Conservation (phyloP, 1,139 yeast genomes). For the Waltiozyma solani region DNA sequence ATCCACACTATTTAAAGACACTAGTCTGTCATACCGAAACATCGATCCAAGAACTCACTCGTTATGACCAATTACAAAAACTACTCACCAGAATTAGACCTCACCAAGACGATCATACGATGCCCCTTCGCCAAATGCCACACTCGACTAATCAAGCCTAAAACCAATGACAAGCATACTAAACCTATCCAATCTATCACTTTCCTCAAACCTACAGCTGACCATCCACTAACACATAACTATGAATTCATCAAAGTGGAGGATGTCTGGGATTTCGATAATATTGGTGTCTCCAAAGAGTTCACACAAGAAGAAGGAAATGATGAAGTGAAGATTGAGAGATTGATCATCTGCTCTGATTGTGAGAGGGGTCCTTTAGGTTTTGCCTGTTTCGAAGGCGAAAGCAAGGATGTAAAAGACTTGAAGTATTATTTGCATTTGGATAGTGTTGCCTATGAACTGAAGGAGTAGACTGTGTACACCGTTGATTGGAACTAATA, state of each 20-base stretch:
- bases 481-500: not conserved
- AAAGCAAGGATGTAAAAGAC: constrained; percentile 26
- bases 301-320: constrained; percentile 14
- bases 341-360: constrained; percentile 49
- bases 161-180: not conserved
- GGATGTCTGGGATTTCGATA: constrained; percentile 72
- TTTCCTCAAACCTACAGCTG: constrained; percentile 7
- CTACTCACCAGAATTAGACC: constrained; percentile 2
- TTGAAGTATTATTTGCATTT: constrained; percentile 35
- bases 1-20: too few species aligned
- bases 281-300: constrained; percentile 56
- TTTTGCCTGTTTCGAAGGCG: constrained; percentile 38
- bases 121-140: constrained; percentile 18
- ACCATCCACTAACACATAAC: not conserved
- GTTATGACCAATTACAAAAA: not conserved
- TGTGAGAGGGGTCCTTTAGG: constrained; percentile 74
- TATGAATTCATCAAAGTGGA: constrained; percentile 29
- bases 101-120: constrained; percentile 6
- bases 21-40: too few species aligned
- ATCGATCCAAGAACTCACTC: too few species aligned
- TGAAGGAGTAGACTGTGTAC: not conserved
- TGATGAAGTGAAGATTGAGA: constrained; percentile 9
- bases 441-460: constrained; percentile 30
- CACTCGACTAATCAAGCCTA: constrained; percentile 15
- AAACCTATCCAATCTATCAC: constrained; percentile 3